Percentiles rank a stretch among this genome's conserved stretches.
Conservation (phyloP, 805 yeast species). For the Suhomyces prunicola region DNA sequence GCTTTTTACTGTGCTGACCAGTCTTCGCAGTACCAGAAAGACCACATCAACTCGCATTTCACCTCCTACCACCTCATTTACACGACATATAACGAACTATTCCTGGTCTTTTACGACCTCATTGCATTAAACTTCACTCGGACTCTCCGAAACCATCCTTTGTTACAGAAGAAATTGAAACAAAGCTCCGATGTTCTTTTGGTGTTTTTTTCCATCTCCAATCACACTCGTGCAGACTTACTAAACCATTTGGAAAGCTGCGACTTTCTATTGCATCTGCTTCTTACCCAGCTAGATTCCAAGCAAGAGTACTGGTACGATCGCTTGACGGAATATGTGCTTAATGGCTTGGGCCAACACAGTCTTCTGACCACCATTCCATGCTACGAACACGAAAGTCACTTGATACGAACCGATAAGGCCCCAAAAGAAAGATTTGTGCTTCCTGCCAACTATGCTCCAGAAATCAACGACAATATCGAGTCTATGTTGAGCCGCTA, state of each 20-base stretch:
- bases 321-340: slow-evolving; percentile 23
- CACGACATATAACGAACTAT: slow-evolving; percentile 16
- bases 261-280: slow-evolving; percentile 5
- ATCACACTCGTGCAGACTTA: slow-evolving; percentile 1
- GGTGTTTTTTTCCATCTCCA: slow-evolving; percentile 3
- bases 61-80: slow-evolving; percentile 25
- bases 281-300: slow-evolving; percentile 22
- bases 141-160: slow-evolving; percentile 4
- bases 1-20: slow-evolving; percentile 33
- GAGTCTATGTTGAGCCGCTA: slow-evolving; percentile 28
- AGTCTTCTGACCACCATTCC: slow-evolving; percentile 17
- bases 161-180: not conserved
- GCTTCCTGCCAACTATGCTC: not conserved
- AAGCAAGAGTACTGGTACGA: slow-evolving; percentile 27
- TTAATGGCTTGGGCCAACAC: slow-evolving; percentile 25
- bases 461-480: slow-evolving; percentile 20
- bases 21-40: slow-evolving; percentile 18
- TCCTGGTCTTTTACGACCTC: slow-evolving; percentile 20
- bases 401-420: slow-evolving; percentile 20
- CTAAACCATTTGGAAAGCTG: slow-evolving; percentile 8
- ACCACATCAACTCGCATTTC: slow-evolving; percentile 15
- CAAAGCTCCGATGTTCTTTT: not conserved
- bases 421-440: slow-evolving; percentile 9
- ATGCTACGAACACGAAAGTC: slow-evolving; percentile 24
- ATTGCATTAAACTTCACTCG: slow-evolving; percentile 13